A percentile compares a stretch with the other conserved stretches of the same genome.
Conservation (phyloP, 495 filamentous ascomycete species). For the Neurospora pannonica region DNA sequence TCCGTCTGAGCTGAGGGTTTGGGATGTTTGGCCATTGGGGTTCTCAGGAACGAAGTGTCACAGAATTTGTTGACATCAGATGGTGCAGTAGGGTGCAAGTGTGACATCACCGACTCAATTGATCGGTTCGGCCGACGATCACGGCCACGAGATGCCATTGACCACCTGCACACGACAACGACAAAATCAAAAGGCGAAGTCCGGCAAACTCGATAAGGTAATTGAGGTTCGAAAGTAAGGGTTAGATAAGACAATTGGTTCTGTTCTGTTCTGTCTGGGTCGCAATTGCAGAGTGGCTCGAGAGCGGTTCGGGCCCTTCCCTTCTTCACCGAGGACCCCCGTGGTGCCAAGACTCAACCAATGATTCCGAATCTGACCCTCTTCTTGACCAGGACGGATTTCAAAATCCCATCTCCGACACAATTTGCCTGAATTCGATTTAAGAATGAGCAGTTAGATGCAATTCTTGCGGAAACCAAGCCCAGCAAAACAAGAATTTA, state of each 20-base stretch:
- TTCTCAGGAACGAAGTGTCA: not conserved
- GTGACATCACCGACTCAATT: not conserved
- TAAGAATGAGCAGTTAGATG: not conserved
- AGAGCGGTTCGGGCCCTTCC: not conserved
- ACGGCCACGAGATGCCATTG: not conserved
- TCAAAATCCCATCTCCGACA: too few species aligned
- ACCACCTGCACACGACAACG: too few species aligned
- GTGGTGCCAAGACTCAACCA: not conserved
- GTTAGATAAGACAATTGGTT: fast-evolving
- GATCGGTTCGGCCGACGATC: not conserved
- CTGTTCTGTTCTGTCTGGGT: fast-evolving
- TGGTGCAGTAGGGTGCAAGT: not conserved
- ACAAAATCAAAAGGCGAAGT: too few species aligned
- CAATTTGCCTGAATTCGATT: too few species aligned
- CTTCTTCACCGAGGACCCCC: not conserved
- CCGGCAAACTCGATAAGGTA: too few species aligned
- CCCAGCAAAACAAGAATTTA: too few species aligned
- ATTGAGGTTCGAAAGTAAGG: not conserved
- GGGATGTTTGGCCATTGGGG: not conserved
- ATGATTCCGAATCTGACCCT: not conserved
- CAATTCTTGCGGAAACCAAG: too few species aligned
- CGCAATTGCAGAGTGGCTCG: not conserved
- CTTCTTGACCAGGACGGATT: too few species aligned
- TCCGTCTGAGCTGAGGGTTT: not conserved
- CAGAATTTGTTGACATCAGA: not conserved